phyloP scores from a whole-genome alignment of 192 early-diverging fungal genomes.

The Gamsiella multidivaricata region DNA sequence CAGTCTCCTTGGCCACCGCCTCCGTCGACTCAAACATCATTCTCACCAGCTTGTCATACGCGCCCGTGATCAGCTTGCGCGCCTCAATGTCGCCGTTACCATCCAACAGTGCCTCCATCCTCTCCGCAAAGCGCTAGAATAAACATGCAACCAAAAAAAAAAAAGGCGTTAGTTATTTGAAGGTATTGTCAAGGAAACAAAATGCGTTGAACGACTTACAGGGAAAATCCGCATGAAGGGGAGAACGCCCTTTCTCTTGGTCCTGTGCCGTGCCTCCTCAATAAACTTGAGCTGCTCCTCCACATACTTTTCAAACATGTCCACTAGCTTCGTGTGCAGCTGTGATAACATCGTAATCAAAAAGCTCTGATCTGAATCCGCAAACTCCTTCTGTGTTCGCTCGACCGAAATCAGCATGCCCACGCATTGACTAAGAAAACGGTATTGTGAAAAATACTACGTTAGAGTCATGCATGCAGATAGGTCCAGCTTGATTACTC shows the following conservation, averaged over 20 bases:
- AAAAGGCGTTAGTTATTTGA: too few relatives aligned
- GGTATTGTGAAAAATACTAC: background rate
- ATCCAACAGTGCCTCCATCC: conserved; percentile 75
- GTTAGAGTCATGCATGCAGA: too few relatives aligned
- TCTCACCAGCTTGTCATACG: conserved; percentile 85
- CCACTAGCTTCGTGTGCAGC: conserved; percentile 70
- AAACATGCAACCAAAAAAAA: background rate
- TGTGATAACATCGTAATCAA: conserved; percentile 73
- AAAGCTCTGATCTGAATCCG: conserved; percentile 79
- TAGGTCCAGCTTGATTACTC: too few relatives aligned
- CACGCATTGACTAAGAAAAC: conserved; percentile 65
- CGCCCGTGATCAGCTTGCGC: conserved; percentile 75
- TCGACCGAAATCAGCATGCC: conserved; percentile 90
- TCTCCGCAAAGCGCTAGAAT: conserved; percentile 78
- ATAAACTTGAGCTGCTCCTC: conserved; percentile 90
- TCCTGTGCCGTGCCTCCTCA: conserved; percentile 90
- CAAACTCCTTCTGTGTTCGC: conserved; percentile 71
- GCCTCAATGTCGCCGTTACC: conserved; percentile 70
- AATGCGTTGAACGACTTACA: conserved; percentile 48
- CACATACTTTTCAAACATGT: conserved; percentile 84
- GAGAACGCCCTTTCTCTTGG: conserved; percentile 90
- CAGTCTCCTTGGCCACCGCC: conserved; percentile 78
- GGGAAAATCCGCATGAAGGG: conserved; percentile 92
- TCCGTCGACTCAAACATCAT: conserved; percentile 91
- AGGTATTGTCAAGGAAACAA: too few relatives aligned